These are phyloP conservation scores for Fusarium udum DNA, from an alignment of 2,329 filamentous ascomycete genomes.

Conservation along the genomic window DNA sequence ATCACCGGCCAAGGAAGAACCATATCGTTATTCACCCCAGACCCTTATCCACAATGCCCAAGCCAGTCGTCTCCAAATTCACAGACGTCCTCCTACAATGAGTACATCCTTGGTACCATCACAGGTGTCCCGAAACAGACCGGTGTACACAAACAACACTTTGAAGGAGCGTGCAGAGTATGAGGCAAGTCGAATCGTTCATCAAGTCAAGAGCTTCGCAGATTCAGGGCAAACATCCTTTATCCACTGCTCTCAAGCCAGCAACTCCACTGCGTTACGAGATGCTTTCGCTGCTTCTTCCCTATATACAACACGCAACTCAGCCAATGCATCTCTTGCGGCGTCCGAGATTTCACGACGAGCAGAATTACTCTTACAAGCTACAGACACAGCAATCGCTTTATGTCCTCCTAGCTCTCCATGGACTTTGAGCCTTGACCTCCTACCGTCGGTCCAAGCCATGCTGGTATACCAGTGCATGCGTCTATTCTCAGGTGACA, in stretches of 20 bases:
- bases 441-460: background rate
- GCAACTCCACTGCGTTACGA: background rate
- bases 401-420: background rate
- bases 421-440: fast-evolving
- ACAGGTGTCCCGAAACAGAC: fast-evolving
- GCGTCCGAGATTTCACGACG: background rate
- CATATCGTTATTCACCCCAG: background rate
- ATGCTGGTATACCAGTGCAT: background rate
- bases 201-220: background rate
- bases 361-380: background rate
- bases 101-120: background rate
- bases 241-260: background rate
- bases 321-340: background rate
- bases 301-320: background rate
- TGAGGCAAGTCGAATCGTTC: fast-evolving
- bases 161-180: background rate
- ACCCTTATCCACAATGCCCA: fast-evolving
- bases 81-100: fast-evolving
- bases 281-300: background rate
- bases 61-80: fast-evolving
- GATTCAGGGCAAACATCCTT: background rate
- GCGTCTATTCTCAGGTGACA: fast-evolving
- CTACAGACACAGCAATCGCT: background rate
- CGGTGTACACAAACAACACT: background rate
- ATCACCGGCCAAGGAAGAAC: background rate